Conservation (phyloP, 1,284 basidiomycete species). For the Inonotus hispidus region DNA sequence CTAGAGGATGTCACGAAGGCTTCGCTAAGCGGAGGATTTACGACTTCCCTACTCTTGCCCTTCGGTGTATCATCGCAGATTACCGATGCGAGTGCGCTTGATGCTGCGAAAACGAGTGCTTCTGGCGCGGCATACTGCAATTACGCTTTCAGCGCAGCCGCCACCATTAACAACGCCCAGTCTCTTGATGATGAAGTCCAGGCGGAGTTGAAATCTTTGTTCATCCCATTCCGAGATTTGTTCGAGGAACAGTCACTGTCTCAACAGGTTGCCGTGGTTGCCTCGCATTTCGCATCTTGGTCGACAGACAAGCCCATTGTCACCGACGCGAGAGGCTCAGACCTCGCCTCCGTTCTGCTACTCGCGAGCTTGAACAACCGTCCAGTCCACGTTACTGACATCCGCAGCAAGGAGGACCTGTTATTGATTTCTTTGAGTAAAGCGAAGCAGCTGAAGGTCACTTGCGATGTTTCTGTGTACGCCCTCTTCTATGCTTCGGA, state of each 20-base stretch:
- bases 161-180: slow-evolving; percentile 64
- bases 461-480: slow-evolving; percentile 94
- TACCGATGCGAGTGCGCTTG: slow-evolving; percentile 63
- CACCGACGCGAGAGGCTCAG: slow-evolving; percentile 88
- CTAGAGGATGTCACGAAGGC: slow-evolving; percentile 71
- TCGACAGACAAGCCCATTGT: slow-evolving; percentile 88
- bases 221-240: slow-evolving; percentile 72
- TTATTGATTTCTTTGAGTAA: slow-evolving; percentile 92
- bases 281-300: slow-evolving; percentile 90
- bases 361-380: slow-evolving; percentile 90
- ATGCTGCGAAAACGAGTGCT: slow-evolving; percentile 62
- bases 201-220: slow-evolving; percentile 78
- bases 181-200: slow-evolving; percentile 61
- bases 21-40: slow-evolving; percentile 84
- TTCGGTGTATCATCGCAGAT: slow-evolving; percentile 59
- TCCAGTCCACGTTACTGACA: slow-evolving; percentile 91
- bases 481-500: slow-evolving; percentile 86
- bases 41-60: slow-evolving; percentile 75
- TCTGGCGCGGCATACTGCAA: slow-evolving; percentile 73
- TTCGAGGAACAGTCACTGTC: slow-evolving; percentile 33
- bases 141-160: slow-evolving; percentile 79
- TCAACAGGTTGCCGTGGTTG: slow-evolving; percentile 55
- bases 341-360: slow-evolving; percentile 90
- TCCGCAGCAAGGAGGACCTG: slow-evolving; percentile 85
- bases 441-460: slow-evolving; percentile 89